A percentile compares a stretch with the other conserved stretches of the same genome.
These are phyloP conservation scores for Cladobotryum mycophilum DNA, from an alignment of 2,329 filamentous ascomycete genomes.

Conservation along the genomic window DNA sequence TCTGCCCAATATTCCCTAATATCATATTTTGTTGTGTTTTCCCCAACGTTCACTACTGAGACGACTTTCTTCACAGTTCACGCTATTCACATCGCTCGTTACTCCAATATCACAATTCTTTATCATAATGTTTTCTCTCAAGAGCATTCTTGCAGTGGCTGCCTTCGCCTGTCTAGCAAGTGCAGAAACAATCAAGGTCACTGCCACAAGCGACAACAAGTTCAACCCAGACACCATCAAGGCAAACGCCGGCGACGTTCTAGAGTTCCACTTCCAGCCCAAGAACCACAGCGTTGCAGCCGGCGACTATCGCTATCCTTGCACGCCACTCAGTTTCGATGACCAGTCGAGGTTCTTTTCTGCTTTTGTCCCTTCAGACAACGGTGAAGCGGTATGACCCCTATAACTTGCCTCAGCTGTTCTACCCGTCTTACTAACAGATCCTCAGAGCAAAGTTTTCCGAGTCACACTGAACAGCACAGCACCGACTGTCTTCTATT, in stretches of 20 bases:
- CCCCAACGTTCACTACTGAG: too few species aligned
- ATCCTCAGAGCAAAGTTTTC: constrained; percentile 28
- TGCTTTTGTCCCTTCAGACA: constrained; percentile 25
- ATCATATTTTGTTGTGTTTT: too few species aligned
- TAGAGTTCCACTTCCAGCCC: constrained; percentile 33
- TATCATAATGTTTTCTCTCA: constrained; percentile 24
- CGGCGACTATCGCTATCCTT: constrained; percentile 31
- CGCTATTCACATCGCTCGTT: too few species aligned
- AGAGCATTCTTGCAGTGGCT: constrained; percentile 18
- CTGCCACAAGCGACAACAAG: constrained; percentile 25
- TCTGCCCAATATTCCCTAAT: too few species aligned
- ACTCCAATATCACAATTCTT: too few species aligned
- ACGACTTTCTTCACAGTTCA: too few species aligned
- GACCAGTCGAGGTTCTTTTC: constrained; percentile 30
- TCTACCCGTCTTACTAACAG: too few species aligned
- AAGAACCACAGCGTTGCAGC: constrained; percentile 33
- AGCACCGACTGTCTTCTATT: constrained; percentile 32
- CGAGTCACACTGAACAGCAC: constrained; percentile 27
- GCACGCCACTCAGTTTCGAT: constrained; percentile 25
- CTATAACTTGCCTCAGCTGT: neutral
- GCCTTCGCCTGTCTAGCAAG: constrained; percentile 20
- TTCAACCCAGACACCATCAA: constrained; percentile 29
- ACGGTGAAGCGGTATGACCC: constrained; percentile 25
- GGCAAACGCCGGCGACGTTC: constrained; percentile 27
- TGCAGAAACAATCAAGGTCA: constrained; percentile 29